Conservation (phyloP, 1,284 basidiomycete genomes). For the Peniophora sp. region DNA sequence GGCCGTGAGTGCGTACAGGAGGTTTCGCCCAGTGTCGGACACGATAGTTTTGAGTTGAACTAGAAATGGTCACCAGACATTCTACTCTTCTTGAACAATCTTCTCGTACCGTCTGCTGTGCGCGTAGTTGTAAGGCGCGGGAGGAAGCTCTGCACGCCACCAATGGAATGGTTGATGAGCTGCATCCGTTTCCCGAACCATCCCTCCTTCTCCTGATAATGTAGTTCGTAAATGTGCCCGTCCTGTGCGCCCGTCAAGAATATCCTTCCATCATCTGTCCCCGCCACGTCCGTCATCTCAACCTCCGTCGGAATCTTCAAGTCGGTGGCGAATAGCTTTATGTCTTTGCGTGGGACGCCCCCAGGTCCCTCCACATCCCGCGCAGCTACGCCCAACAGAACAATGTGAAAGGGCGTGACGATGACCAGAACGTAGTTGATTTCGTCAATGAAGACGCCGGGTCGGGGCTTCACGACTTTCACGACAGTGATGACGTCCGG, state of each 20-base stretch:
- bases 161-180: slow-evolving; percentile 75
- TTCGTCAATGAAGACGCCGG: slow-evolving; percentile 86
- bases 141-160: slow-evolving; percentile 66
- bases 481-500: slow-evolving; percentile 88
- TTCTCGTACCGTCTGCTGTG: slow-evolving; percentile 47
- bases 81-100: slow-evolving; percentile 10
- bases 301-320: slow-evolving; percentile 74
- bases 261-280: slow-evolving; percentile 79
- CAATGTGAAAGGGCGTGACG: slow-evolving; percentile 77
- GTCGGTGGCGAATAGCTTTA: slow-evolving; percentile 90
- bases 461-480: slow-evolving; percentile 74
- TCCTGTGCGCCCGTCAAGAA: slow-evolving; percentile 87
- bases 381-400: slow-evolving; percentile 80
- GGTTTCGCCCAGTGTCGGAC: slow-evolving; percentile 57
- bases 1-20: slow-evolving; percentile 69
- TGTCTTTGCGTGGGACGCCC: slow-evolving; percentile 50
- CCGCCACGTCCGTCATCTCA: slow-evolving; percentile 78
- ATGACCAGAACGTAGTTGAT: slow-evolving; percentile 89
- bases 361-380: slow-evolving; percentile 38
- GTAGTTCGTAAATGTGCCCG: slow-evolving; percentile 87
- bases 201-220: slow-evolving; percentile 86
- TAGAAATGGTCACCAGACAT: slow-evolving; percentile 21
- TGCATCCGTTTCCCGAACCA: slow-evolving; percentile 89
- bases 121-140: slow-evolving; percentile 51
- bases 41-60: slow-evolving; percentile 66